A percentile compares a stretch with the other conserved stretches of the same genome.
These are phyloP conservation scores for Penicillium sp. DNA, from an alignment of 2,329 filamentous ascomycete genomes.

Conservation along the genomic window DNA sequence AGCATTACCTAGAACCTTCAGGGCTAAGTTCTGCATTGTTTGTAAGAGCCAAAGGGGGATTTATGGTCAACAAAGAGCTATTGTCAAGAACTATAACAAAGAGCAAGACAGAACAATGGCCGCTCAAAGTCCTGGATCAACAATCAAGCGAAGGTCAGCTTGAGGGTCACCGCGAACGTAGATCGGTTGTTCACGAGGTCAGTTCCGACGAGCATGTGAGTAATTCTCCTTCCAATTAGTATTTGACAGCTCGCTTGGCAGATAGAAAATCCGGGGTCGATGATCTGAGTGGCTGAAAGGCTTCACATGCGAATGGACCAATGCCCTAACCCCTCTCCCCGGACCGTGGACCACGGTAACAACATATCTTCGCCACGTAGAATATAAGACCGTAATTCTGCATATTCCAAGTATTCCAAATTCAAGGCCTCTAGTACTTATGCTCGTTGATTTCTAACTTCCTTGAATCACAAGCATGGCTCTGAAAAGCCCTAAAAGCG, in stretches of 20 bases:
- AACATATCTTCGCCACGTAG: not conserved
- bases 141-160: not conserved
- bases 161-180: not conserved
- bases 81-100: not conserved
- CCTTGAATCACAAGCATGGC: conserved; percentile 10
- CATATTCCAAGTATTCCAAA: too few relatives aligned
- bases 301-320: conserved; percentile 19
- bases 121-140: not conserved
- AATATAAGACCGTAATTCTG: not conserved
- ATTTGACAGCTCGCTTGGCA: not conserved
- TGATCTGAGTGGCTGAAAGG: conserved; percentile 1
- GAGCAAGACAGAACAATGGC: not conserved
- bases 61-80: not conserved
- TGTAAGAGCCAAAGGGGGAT: not conserved
- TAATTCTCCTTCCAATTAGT: not conserved
- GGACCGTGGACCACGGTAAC: conserved; percentile 25
- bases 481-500: conserved; percentile 11
- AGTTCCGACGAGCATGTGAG: not conserved
- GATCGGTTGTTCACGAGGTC: not conserved
- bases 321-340: conserved; percentile 15
- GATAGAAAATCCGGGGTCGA: conserved; percentile 7
- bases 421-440: too few relatives aligned
- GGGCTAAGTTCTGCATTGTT: not conserved
- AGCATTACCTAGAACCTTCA: too few relatives aligned
- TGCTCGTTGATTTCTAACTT: too few relatives aligned